Conservation (phyloP, 2,329 filamentous ascomycete genomes). For the Beauveria brongniartii region DNA sequence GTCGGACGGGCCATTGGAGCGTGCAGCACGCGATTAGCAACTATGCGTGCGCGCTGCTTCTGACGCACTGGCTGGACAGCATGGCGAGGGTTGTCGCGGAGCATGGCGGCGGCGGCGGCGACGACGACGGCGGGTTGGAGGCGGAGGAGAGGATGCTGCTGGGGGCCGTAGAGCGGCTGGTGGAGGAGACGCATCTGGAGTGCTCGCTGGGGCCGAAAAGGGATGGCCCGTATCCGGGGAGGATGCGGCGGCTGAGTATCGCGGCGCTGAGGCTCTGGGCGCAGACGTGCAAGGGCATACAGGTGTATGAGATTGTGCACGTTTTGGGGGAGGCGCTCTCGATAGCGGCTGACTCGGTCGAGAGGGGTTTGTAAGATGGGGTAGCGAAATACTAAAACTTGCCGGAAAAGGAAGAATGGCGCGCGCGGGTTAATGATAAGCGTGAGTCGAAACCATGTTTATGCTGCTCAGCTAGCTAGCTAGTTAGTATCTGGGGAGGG, state of each 20-base stretch:
- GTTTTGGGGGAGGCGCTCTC: constrained; percentile 16
- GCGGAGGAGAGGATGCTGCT: constrained; percentile 18
- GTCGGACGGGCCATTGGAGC: constrained; percentile 46
- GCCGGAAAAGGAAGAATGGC: no score
- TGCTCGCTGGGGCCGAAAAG: constrained; percentile 10
- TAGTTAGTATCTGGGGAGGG: no score
- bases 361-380: not conserved
- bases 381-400: not conserved
- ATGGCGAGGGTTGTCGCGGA: constrained; percentile 12
- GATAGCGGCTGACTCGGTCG: constrained; percentile 7
- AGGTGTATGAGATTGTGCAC: constrained; percentile 21
- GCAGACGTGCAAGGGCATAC: constrained; percentile 21
- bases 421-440: no score
- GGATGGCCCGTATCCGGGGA: constrained; percentile 13
- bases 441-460: no score
- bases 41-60: constrained; percentile 40
- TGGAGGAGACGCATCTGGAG: constrained; percentile 19
- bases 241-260: constrained; percentile 16
- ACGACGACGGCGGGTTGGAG: constrained; percentile 3
- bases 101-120: not conserved
- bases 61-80: constrained; percentile 33
- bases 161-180: constrained; percentile 15
- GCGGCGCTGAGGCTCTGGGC: constrained; percentile 22
- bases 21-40: constrained; percentile 47
- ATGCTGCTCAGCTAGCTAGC: not conserved